Evolutionary conservation across 306 rosid species (phyloP).

Genomic region (Neltuma alba): DNA sequence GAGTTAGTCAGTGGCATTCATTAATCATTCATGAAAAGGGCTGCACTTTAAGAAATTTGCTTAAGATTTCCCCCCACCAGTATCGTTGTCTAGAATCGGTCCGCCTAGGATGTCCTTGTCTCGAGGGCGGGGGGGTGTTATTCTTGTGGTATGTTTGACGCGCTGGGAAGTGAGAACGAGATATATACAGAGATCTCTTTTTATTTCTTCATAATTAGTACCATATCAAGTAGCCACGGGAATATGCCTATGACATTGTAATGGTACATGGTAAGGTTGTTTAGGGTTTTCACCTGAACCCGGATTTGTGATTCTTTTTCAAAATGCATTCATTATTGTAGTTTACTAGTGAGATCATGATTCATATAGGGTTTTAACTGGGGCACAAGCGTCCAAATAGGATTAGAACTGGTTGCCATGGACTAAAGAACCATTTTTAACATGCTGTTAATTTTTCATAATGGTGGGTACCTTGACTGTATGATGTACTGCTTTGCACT

Average conservation of each 20-base stretch:
- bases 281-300: background rate
- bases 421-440: background rate
- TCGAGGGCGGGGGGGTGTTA: background rate
- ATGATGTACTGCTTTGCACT: background rate
- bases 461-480: background rate
- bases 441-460: background rate
- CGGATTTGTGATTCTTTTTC: too few relatives aligned
- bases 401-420: background rate
- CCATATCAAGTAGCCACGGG: background rate
- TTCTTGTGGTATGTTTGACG: background rate
- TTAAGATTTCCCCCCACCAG: background rate
- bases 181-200: background rate
- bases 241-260: background rate
- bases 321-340: slow-evolving; percentile 4
- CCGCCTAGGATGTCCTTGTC: background rate
- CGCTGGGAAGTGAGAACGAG: slow-evolving; percentile 1
- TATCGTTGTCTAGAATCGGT: background rate
- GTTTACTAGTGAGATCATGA: background rate
- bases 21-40: background rate
- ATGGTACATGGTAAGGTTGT: background rate
- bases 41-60: background rate
- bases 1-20: background rate
- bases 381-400: background rate
- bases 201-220: background rate
- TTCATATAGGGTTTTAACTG: background rate